Evolutionary conservation across 768 basidiomycete species (phyloP).

Genomic region (Lactarius pseudohatsudake): DNA sequence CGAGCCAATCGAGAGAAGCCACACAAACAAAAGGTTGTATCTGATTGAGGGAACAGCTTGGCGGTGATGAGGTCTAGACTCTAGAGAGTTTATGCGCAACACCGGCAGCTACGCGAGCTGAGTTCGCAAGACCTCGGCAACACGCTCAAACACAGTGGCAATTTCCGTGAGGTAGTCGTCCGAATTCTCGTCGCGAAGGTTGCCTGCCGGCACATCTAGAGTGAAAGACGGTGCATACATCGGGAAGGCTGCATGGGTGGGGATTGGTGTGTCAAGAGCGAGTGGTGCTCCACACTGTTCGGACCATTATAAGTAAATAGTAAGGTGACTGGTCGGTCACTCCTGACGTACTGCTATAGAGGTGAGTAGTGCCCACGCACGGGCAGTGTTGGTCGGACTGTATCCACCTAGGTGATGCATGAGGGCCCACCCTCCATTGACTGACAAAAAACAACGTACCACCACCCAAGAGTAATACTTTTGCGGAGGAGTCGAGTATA

Average conservation of each 20-base stretch:
- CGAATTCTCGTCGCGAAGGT: conserved; percentile 72
- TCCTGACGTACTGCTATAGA: conserved; percentile 61
- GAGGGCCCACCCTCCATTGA: background rate
- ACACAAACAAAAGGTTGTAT: background rate
- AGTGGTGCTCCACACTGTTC: conserved; percentile 55
- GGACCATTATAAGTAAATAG: conserved; percentile 5
- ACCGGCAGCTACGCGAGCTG: conserved; percentile 1
- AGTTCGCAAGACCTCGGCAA: conserved; percentile 26
- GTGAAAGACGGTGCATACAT: conserved; percentile 79
- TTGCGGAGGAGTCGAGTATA: conserved; percentile 54
- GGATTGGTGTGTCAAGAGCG: conserved; percentile 61
- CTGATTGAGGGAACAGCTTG: background rate
- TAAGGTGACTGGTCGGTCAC: background rate
- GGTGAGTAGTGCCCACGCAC: conserved; percentile 85
- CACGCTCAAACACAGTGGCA: conserved; percentile 34
- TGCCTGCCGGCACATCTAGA: conserved; percentile 71
- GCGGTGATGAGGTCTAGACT: background rate
- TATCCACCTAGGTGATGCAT: conserved; percentile 65
- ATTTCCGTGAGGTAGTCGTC: conserved; percentile 52
- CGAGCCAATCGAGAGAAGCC: background rate
- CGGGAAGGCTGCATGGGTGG: conserved; percentile 73
- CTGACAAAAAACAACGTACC: conserved; percentile 43
- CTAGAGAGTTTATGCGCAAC: background rate
- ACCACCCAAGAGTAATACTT: conserved; percentile 73
- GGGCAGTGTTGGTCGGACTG: conserved; percentile 75